Evolutionary conservation across 768 basidiomycete species (phyloP).

Genomic region (Suillus lakei): DNA sequence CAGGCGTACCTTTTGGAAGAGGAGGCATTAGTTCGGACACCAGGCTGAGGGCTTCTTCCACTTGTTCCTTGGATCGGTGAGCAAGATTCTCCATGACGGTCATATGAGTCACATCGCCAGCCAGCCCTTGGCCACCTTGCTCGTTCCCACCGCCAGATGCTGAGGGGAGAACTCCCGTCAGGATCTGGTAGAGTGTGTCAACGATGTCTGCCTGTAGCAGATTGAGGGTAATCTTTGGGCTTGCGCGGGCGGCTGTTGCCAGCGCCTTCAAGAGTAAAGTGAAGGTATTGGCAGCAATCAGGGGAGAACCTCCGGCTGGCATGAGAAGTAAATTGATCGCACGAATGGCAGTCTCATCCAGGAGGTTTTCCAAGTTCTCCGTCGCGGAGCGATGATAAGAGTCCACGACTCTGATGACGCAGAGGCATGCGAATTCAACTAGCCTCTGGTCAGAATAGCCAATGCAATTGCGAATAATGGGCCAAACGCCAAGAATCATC

Average conservation of each 20-base stretch:
- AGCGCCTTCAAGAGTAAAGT: conserved; percentile 86
- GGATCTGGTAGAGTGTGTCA: conserved; percentile 90
- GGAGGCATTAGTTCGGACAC: conserved; percentile 93
- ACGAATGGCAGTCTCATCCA: conserved; percentile 77
- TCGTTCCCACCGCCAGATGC: conserved; percentile 46
- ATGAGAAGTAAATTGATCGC: conserved; percentile 86
- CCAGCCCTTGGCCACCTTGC: conserved; percentile 78
- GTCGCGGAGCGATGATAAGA: conserved; percentile 85
- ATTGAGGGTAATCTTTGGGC: conserved; percentile 84
- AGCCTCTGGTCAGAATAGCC: conserved; percentile 92
- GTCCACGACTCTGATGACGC: conserved; percentile 93
- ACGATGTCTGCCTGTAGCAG: conserved; percentile 93
- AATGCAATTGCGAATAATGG: conserved; percentile 91
- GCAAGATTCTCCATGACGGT: conserved; percentile 97
- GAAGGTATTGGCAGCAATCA: conserved; percentile 87
- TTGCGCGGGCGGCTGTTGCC: conserved; percentile 86
- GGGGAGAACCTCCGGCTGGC: conserved; percentile 84
- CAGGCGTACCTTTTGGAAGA: conserved; percentile 75
- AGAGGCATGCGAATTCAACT: conserved; percentile 96
- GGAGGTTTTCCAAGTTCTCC: conserved; percentile 85
- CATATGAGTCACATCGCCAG: conserved; percentile 93
- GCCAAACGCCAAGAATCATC: conserved; percentile 89
- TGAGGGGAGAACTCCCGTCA: conserved; percentile 92
- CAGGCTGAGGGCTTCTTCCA: conserved; percentile 91
- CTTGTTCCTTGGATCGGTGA: conserved; percentile 95